Percentiles rank a stretch among this genome's conserved stretches.
Evolutionary conservation across 495 filamentous ascomycete species (phyloP).

Genomic region (Trichoderma virens): DNA sequence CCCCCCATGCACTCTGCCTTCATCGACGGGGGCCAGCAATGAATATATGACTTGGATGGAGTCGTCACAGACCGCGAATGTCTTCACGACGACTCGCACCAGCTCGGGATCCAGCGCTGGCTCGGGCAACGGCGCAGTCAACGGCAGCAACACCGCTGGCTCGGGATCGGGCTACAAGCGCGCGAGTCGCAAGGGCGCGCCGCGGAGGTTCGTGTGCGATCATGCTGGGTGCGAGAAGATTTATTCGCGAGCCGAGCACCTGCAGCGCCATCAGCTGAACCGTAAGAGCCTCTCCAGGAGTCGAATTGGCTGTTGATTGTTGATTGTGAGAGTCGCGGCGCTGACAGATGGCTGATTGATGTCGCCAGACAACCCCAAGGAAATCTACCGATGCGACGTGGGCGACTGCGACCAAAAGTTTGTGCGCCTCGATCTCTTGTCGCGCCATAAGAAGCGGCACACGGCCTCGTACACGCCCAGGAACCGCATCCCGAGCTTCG

Average conservation of each 20-base stretch:
- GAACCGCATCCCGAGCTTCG: conserved; percentile 74
- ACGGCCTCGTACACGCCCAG: conserved; percentile 85
- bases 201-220: conserved; percentile 64
- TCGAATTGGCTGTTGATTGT: conserved; percentile 17
- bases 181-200: conserved; percentile 42
- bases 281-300: conserved; percentile 21
- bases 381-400: conserved; percentile 90
- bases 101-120: background rate
- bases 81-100: background rate
- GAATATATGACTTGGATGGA: conserved; percentile 4
- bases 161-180: conserved; percentile 31
- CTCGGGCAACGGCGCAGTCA: background rate
- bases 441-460: conserved; percentile 87
- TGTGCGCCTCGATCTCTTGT: conserved; percentile 85
- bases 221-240: conserved; percentile 84
- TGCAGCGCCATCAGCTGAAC: conserved; percentile 51
- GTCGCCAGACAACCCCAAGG: conserved; percentile 84
- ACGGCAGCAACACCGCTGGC: background rate
- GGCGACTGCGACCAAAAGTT: conserved; percentile 82
- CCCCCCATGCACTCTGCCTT: conserved; percentile 2
- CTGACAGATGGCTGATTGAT: conserved; percentile 19
- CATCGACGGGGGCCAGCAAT: conserved; percentile 4
- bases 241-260: conserved; percentile 91
- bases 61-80: conserved; percentile 9
- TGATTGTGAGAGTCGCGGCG: too few relatives aligned